Evolutionary conservation across 306 rosid genomes (phyloP).

Genomic region (Lotus japonicus): DNA sequence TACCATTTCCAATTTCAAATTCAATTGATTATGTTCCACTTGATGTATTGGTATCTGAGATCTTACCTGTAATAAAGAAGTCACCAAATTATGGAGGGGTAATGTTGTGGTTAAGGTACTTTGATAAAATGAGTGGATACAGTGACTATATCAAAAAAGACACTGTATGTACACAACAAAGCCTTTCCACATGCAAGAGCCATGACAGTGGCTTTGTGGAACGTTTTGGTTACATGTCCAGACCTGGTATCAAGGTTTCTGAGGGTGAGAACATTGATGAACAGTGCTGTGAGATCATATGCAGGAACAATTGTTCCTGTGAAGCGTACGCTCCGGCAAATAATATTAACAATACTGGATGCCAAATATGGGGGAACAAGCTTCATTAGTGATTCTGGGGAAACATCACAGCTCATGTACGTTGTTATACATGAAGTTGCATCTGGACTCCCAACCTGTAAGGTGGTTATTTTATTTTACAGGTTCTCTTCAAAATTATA

Average conservation of each 20-base stretch:
- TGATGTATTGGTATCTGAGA: constrained; percentile 19
- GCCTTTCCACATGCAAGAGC: background rate
- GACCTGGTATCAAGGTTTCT: background rate
- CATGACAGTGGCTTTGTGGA: background rate
- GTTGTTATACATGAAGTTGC: background rate
- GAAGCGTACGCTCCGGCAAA: constrained; percentile 6
- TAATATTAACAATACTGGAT: constrained; percentile 4
- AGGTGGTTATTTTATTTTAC: no score
- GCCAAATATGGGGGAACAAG: no score
- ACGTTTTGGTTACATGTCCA: constrained; percentile 22
- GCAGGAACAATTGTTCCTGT: constrained; percentile 27
- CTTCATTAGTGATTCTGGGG: no score
- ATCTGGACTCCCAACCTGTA: background rate
- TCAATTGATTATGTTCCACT: constrained; percentile 37
- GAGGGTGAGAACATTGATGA: background rate
- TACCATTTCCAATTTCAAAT: constrained; percentile 19
- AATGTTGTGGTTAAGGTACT: constrained; percentile 44
- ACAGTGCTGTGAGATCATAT: constrained; percentile 20
- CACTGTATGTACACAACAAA: background rate
- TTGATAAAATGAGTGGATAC: constrained; percentile 33
- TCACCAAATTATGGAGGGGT: constrained; percentile 54
- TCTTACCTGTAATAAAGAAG: constrained; percentile 35
- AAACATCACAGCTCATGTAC: background rate
- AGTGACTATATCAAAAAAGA: background rate
- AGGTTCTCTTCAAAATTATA: no score